Conservation (phyloP, 1,284 basidiomycete species). For the Phaffia rhodozyma region DNA sequence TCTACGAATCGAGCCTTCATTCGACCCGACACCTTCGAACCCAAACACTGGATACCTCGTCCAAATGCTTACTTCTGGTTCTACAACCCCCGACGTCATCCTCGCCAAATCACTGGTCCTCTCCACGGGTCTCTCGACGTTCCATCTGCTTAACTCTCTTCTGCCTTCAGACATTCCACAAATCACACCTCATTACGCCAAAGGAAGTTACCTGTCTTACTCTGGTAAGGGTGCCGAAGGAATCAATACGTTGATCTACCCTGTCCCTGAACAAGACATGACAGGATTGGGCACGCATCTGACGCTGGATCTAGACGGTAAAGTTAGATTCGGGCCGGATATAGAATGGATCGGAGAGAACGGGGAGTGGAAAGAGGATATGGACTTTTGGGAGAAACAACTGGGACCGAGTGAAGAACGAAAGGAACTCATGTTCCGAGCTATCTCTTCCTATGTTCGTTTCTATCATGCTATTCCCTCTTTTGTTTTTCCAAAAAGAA, state of each 20-base stretch:
- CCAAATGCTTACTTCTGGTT: conserved; percentile 35
- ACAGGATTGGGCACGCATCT: conserved; percentile 77
- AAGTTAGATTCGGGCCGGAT: conserved; percentile 87
- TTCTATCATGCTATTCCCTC: too few relatives aligned
- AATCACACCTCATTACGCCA: conserved; percentile 60
- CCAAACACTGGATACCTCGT: conserved; percentile 43
- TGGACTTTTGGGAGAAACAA: conserved; percentile 72
- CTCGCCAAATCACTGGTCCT: conserved; percentile 78
- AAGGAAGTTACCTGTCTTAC: conserved; percentile 79
- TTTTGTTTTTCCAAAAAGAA: background rate
- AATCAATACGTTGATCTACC: conserved; percentile 74
- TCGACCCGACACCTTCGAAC: background rate
- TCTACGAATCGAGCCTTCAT: conserved; percentile 59
- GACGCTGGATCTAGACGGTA: conserved; percentile 75
- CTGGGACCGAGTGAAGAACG: conserved; percentile 38
- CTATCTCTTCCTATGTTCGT: too few relatives aligned
- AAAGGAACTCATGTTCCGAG: too few relatives aligned
- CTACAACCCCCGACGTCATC: conserved; percentile 47
- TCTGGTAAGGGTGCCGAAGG: conserved; percentile 53
- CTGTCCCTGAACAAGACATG: conserved; percentile 55
- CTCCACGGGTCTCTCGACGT: conserved; percentile 67
- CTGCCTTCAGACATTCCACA: conserved; percentile 42
- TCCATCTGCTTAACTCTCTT: conserved; percentile 57
- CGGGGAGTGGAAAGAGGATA: conserved; percentile 40
- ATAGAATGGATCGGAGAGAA: conserved; percentile 66